Percentiles rank a stretch among this genome's conserved stretches.
Evolutionary conservation across 495 filamentous ascomycete species (phyloP).

Genomic region (Hypoxylon intermedium): DNA sequence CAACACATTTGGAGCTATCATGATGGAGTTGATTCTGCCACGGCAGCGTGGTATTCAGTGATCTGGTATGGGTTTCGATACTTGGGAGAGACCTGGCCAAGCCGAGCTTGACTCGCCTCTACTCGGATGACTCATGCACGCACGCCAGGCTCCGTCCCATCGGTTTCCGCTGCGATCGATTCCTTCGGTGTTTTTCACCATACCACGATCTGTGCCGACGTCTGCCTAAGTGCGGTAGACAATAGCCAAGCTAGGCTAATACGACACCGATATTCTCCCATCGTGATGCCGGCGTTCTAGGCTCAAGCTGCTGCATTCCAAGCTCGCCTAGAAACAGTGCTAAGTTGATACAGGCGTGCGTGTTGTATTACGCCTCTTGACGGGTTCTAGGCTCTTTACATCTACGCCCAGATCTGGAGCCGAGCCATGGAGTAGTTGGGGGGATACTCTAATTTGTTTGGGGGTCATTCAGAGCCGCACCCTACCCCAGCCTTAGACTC

Average conservation of each 20-base stretch:
- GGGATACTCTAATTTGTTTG: constrained; percentile 3
- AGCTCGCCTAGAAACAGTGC: not conserved
- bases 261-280: constrained; percentile 4
- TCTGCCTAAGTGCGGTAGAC: constrained; percentile 4
- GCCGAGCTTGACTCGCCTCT: not conserved
- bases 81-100: not conserved
- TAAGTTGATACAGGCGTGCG: constrained; percentile 4
- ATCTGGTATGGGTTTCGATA: constrained; percentile 11
- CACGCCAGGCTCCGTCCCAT: not conserved
- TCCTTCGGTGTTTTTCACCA: constrained; percentile 3
- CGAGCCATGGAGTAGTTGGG: constrained; percentile 2
- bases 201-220: constrained; percentile 10
- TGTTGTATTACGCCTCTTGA: constrained; percentile 1
- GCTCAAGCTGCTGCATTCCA: constrained; percentile 7
- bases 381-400: constrained; percentile 13
- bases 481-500: constrained; percentile 18
- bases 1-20: constrained; percentile 1
- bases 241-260: constrained; percentile 5
- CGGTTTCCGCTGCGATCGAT: not conserved
- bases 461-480: constrained; percentile 29
- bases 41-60: constrained; percentile 13
- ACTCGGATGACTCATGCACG: not conserved
- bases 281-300: constrained; percentile 6
- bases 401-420: constrained; percentile 3
- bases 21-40: constrained; percentile 1